Percentiles rank a stretch among this genome's conserved stretches.
Evolutionary conservation across 768 basidiomycete species (phyloP).

Genomic region (Termitomyces titanicus): DNA sequence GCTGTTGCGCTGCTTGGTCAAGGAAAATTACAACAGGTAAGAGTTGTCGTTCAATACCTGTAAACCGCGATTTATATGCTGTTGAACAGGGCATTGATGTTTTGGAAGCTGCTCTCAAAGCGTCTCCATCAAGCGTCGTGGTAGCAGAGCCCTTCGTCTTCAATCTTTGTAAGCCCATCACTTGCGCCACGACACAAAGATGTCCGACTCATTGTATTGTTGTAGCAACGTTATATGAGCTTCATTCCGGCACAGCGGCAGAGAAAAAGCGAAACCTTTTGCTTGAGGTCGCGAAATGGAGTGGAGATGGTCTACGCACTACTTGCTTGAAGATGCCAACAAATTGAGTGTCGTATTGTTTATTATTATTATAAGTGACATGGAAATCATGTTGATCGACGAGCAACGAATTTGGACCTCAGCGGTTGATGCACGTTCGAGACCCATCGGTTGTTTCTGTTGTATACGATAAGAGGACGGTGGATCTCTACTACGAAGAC

Average conservation of each 20-base stretch:
- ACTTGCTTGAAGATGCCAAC: constrained; percentile 78
- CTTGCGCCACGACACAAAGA: background rate
- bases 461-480: too few species aligned
- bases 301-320: constrained; percentile 76
- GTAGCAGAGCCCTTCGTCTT: constrained; percentile 82
- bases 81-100: constrained; percentile 59
- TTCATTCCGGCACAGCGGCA: constrained; percentile 66
- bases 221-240: constrained; percentile 78
- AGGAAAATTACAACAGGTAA: constrained; percentile 69
- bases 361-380: too few species aligned
- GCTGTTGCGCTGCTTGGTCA: constrained; percentile 68
- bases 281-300: constrained; percentile 79
- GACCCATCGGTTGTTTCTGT: too few species aligned
- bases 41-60: constrained; percentile 6
- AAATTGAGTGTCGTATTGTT: constrained; percentile 24
- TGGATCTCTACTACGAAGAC: background rate
- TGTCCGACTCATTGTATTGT: background rate
- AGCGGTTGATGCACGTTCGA: too few species aligned
- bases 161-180: constrained; percentile 62
- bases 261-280: constrained; percentile 77
- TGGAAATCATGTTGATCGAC: too few species aligned
- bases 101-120: constrained; percentile 56
- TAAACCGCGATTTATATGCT: background rate
- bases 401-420: too few species aligned
- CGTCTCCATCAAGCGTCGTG: constrained; percentile 68